Base-by-base conservation (phyloP, 306 rosid genomes). In the Rosa lucieae region DNA sequence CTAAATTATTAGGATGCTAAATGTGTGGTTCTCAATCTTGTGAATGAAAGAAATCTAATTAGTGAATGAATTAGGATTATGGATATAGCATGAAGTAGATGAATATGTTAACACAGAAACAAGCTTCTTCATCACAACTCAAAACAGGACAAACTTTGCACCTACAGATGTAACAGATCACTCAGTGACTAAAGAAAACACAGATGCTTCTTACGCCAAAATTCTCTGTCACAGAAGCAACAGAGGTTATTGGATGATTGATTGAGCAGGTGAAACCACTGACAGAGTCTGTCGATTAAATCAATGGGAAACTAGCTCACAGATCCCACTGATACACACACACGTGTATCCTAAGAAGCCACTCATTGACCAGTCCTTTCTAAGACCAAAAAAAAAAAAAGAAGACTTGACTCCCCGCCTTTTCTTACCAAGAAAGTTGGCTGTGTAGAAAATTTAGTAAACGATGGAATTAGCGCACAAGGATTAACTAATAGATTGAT, bases 321-420 rank as follows among this genome's bases (percentile, higher is more conserved):
- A 86, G 37, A 77, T 59, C 73, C 13, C 67, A 80, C 42, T 23
- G 67, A 44, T 2, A 15, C 61, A 86, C 55, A 86, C 55, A 86
- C 91, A 90, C 86, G 90, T 89, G 90, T 87, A 69, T 51, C 65
- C 84, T 74, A 84, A 46, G 75, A 75, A 79, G 65, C 82, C 40
- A 77, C 79, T 81, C 73, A 62, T 21, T 72, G 75, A 68, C 80
- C 35, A 3, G 72, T 77, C 75, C 79, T 83, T 81, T 43, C 80
- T 37, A 29, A 35, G 8, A 69, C 66, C 37, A 32, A 43, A 43
- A 43, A 20, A 17, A 5, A 70, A 46, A 82, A 29, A 0, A 0
- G 37, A 63, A 4, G 8, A 75, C 44, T 80, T 81, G 87, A 88
- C 89, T 84, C 63, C n/a, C 62, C 79, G 86, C 87, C 90, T 84